phyloP scores from a whole-genome alignment of 106 monocot species.

The Triglochin maritima region DNA sequence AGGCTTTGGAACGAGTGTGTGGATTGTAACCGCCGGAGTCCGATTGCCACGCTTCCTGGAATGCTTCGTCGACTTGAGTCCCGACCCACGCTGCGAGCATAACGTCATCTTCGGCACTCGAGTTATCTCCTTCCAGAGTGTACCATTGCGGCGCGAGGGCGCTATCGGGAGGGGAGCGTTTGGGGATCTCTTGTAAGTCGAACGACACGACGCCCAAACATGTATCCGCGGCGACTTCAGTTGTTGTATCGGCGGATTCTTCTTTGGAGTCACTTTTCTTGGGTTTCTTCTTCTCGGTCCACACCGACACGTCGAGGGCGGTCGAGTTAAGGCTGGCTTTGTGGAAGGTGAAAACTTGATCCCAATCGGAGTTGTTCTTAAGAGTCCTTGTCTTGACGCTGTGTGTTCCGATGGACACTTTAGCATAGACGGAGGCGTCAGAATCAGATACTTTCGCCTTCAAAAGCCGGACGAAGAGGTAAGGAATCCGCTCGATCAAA shows the following conservation, averaged over 20 bases:
- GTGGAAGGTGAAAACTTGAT: slow-evolving; percentile 84
- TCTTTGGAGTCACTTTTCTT: slow-evolving; percentile 1
- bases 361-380: slow-evolving; percentile 36
- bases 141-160: slow-evolving; percentile 91
- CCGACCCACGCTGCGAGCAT: slow-evolving; percentile 90
- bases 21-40: slow-evolving; percentile 67
- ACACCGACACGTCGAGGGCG: slow-evolving; percentile 52
- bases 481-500: slow-evolving; percentile 61
- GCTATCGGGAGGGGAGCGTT: slow-evolving; percentile 74
- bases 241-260: background rate
- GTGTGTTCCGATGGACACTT: slow-evolving; percentile 59
- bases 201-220: slow-evolving; percentile 64
- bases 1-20: slow-evolving; percentile 78
- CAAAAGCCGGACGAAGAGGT: slow-evolving; percentile 68
- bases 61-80: slow-evolving; percentile 79
- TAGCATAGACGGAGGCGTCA: slow-evolving; percentile 29
- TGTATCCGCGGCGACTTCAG: slow-evolving; percentile 5
- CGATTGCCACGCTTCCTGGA: slow-evolving; percentile 92
- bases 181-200: slow-evolving; percentile 78
- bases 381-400: slow-evolving; percentile 31
- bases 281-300: slow-evolving; percentile 23
- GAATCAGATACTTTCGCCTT: slow-evolving; percentile 35
- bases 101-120: slow-evolving; percentile 32
- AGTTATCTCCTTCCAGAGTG: slow-evolving; percentile 48
- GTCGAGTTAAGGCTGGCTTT: slow-evolving; percentile 63